A percentile compares a stretch with the other conserved stretches of the same genome.
Conservation (phyloP, 106 monocot genomes). For the Iris macrosiphon region DNA sequence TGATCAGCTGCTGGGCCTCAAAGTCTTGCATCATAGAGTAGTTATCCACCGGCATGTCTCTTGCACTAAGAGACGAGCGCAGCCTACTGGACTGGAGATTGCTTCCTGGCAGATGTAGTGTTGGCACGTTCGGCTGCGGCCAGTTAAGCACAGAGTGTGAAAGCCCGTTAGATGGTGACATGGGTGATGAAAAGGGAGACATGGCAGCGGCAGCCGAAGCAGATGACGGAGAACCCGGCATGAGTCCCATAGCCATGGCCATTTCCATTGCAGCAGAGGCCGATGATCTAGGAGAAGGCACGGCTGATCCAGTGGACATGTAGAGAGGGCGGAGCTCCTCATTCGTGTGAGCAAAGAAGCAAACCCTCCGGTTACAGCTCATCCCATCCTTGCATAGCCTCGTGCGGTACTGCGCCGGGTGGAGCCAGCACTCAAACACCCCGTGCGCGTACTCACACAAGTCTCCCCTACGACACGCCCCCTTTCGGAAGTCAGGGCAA, state of each 20-base stretch:
- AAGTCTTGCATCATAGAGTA: conserved; percentile 24
- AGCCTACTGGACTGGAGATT: conserved; percentile 73
- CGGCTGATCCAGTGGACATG: conserved; percentile 69
- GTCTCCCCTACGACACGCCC: conserved; percentile 54
- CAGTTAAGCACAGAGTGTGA: neutral
- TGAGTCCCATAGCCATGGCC: conserved; percentile 32
- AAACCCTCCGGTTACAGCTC: conserved; percentile 40
- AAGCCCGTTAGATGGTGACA: neutral
- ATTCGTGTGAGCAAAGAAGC: conserved; percentile 58
- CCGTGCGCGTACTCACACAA: conserved; percentile 71
- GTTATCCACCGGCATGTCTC: conserved; percentile 59
- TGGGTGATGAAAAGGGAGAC: conserved; percentile 1
- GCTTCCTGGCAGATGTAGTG: conserved; percentile 39
- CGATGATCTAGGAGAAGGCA: conserved; percentile 59
- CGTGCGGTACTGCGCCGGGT: conserved; percentile 71
- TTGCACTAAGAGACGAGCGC: conserved; percentile 55
- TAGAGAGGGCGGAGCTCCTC: conserved; percentile 77
- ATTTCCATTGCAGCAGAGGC: conserved; percentile 40
- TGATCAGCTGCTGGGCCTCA: conserved; percentile 35
- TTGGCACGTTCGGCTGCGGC: conserved; percentile 13
- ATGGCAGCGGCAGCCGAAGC: conserved; percentile 2
- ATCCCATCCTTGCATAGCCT: conserved; percentile 65
- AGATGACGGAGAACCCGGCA: conserved; percentile 46
- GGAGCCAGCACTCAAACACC: conserved; percentile 92
- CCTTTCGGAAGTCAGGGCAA: conserved; percentile 65